Evolutionary conservation across 169 alveolate genomes (phyloP).

Genomic region (Plasmodium fragile): DNA sequence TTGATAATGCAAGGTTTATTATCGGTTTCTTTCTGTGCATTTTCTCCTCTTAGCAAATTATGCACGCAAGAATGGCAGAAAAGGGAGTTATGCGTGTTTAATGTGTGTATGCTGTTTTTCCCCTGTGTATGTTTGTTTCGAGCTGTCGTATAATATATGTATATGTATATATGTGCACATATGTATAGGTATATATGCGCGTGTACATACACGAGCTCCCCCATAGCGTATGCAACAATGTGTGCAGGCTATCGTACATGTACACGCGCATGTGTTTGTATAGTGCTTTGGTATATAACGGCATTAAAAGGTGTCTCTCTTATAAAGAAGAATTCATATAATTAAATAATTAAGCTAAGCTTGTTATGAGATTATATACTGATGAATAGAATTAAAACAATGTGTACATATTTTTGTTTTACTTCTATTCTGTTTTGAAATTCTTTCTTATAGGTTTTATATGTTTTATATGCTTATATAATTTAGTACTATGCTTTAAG

Average conservation of each 20-base stretch:
- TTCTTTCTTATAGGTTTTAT: not conserved
- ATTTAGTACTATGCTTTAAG: not conserved
- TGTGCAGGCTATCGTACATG: not conserved
- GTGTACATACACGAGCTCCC: not conserved
- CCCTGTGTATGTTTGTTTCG: not conserved
- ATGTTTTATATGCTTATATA: not conserved
- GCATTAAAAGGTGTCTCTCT: not conserved
- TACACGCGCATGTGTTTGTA: not conserved
- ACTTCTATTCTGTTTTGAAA: not conserved
- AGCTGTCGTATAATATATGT: not conserved
- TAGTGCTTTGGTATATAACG: not conserved
- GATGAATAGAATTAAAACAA: not conserved
- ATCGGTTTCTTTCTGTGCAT: not conserved
- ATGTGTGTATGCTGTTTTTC: not conserved
- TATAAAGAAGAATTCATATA: not conserved
- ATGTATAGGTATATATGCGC: not conserved
- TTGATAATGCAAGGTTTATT: not conserved
- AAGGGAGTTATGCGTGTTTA: not conserved
- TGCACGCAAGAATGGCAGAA: not conserved
- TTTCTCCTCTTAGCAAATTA: not conserved
- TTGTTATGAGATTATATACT: not conserved
- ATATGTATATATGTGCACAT: not conserved
- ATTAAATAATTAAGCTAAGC: slow-evolving; percentile 4
- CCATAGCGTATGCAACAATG: not conserved
- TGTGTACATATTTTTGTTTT: not conserved